A percentile compares a stretch with the other conserved stretches of the same genome.
Evolutionary conservation across 345 rosid species (phyloP).

Genomic region (Heritiera fomes): DNA sequence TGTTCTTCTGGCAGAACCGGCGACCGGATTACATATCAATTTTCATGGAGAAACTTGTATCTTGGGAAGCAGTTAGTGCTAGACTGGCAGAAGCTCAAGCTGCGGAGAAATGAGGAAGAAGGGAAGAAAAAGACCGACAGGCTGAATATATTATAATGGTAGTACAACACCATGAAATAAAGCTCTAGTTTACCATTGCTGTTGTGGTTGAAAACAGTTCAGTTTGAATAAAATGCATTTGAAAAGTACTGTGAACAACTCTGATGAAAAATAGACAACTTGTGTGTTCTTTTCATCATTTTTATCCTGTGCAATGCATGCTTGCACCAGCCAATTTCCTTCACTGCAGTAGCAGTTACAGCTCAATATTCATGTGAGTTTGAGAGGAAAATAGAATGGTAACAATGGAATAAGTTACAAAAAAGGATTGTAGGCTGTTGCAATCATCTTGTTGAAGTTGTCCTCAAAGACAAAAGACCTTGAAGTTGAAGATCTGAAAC

Average conservation of each 20-base stretch:
- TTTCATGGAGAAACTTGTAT: conserved; percentile 80
- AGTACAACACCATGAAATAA: too few relatives aligned
- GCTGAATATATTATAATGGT: too few relatives aligned
- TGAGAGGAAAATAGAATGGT: background rate
- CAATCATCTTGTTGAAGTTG: conserved; percentile 41
- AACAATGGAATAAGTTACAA: background rate
- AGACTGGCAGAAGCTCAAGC: conserved; percentile 74
- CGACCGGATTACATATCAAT: conserved; percentile 64
- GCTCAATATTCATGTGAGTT: background rate
- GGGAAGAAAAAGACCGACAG: conserved; percentile 37
- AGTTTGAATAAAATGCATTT: too few relatives aligned
- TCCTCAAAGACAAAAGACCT: conserved; percentile 46
- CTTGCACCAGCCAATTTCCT: background rate
- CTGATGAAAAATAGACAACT: too few relatives aligned
- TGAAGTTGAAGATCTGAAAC: conserved; percentile 45
- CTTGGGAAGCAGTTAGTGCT: conserved; percentile 80
- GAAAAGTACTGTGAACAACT: too few relatives aligned
- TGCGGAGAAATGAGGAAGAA: conserved; percentile 61
- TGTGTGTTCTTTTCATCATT: too few relatives aligned
- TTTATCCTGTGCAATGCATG: too few relatives aligned
- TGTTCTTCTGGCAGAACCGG: conserved; percentile 49
- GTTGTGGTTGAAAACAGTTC: too few relatives aligned
- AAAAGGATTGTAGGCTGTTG: background rate
- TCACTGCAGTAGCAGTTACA: background rate
- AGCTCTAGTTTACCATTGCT: too few relatives aligned